These are phyloP conservation scores for Kodamaea nitidulidarum DNA, from an alignment of 805 yeast species.

Conservation along the genomic window DNA sequence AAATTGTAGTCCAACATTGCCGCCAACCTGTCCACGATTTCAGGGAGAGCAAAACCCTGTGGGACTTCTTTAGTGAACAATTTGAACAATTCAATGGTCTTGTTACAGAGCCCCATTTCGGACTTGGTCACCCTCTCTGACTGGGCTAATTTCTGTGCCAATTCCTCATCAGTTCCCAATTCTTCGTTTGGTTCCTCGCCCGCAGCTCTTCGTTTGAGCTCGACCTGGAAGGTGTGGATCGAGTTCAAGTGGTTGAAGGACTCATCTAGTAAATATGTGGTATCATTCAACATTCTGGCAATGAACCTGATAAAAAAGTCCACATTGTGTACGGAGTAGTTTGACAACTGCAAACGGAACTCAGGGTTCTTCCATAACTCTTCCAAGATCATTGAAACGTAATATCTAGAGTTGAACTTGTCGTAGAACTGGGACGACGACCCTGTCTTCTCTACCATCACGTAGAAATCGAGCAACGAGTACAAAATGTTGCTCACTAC, in stretches of 20 bases:
- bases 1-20: constrained; percentile 94
- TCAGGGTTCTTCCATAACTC: constrained; percentile 72
- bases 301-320: constrained; percentile 89
- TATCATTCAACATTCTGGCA: constrained; percentile 92
- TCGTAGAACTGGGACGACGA: constrained; percentile 93
- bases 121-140: constrained; percentile 79
- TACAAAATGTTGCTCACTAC: constrained; percentile 68
- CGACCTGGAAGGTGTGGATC: constrained; percentile 73
- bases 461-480: constrained; percentile 84
- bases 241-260: constrained; percentile 73
- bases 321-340: constrained; percentile 62
- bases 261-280: constrained; percentile 88
- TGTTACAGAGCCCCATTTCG: constrained; percentile 76
- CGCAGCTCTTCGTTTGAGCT: constrained; percentile 47
- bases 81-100: constrained; percentile 74
- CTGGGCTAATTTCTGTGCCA: constrained; percentile 49
- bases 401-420: constrained; percentile 86
- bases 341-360: constrained; percentile 64
- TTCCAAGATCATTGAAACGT: constrained; percentile 78
- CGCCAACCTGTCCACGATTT: constrained; percentile 89
- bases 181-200: constrained; percentile 31
- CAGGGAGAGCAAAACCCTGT: constrained; percentile 76
- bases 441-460: constrained; percentile 94
- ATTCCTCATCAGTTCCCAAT: constrained; percentile 58
- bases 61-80: constrained; percentile 86